These are phyloP conservation scores for Aaosphaeria pasadenensis DNA, from an alignment of 2,329 filamentous ascomycete species.

Conservation along the genomic window DNA sequence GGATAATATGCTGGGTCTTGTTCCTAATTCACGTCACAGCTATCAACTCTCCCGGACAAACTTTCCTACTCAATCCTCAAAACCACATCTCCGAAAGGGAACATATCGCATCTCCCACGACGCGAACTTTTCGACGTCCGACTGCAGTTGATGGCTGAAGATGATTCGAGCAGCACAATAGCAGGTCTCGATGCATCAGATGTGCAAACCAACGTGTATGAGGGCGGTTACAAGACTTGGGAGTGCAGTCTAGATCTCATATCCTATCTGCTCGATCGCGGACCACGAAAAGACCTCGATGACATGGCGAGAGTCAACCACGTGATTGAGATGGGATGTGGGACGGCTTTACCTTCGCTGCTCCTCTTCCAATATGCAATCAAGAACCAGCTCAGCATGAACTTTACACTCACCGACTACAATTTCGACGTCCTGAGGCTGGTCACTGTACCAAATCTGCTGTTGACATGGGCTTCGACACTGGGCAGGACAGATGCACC, in stretches of 20 bases:
- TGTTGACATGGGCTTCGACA: constrained; percentile 60
- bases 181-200: constrained; percentile 65
- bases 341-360: constrained; percentile 70
- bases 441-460: constrained; percentile 74
- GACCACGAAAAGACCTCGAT: constrained; percentile 48
- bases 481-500: constrained; percentile 11
- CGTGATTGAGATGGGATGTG: constrained; percentile 67
- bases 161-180: constrained; percentile 41
- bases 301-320: constrained; percentile 49
- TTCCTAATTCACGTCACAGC: constrained; percentile 32
- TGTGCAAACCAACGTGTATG: constrained; percentile 78
- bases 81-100: constrained; percentile 59
- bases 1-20: not conserved
- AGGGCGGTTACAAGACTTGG: constrained; percentile 88
- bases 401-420: constrained; percentile 73
- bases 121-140: constrained; percentile 80
- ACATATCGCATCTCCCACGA: constrained; percentile 59
- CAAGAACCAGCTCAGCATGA: constrained; percentile 47
- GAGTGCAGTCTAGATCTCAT: constrained; percentile 80
- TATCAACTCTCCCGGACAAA: constrained; percentile 65
- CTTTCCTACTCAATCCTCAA: constrained; percentile 65
- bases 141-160: constrained; percentile 75
- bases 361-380: constrained; percentile 65
- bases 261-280: constrained; percentile 55
- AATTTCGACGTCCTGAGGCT: constrained; percentile 74